Base-by-base conservation (phyloP, 2,329 filamentous ascomycete genomes). In the Xylariaceae sp. region DNA sequence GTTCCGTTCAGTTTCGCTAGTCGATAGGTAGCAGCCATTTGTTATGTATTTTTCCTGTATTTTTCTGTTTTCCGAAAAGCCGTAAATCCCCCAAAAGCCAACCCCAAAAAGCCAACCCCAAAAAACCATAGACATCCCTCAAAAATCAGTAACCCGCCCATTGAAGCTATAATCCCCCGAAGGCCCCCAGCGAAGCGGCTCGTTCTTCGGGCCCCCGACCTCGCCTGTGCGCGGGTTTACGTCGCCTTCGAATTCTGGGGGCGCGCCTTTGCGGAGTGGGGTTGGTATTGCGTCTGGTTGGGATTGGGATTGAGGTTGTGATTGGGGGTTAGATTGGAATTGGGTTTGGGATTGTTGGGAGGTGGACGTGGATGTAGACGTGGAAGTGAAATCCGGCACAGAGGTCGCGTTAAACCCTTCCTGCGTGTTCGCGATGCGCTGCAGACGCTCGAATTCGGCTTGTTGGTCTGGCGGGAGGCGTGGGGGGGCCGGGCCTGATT, bases 151-250 rank as follows among this genome's bases (percentile, higher is more conserved):
- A 51, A 95, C 92, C 59, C 92, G 78, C 44, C 94, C 94, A 71
- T 96, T 96, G 71, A 89, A 99, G 70, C 90, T 96, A 87, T 92
- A 99, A 65, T 86, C 83, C 1, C 89, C 86, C 0, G 65, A 69
- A 16, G 79, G 76, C 0, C 91, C 91, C 92, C 92, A 96, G 64
- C 92, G 76, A 68, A 97, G 68, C 48, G 94, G 94, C 73, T 99
- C 92, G 68, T 95, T 97, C 84, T 97, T 99, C 5, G 94, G 94
- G 1, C 94, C 94, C 5, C 94, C 94, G 10, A 96, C 84, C 78
- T 99, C 94, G 21, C 94, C 94, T 1, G 94, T 99, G 77, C 86
- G 87, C 2, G 94, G 94, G 71, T 99, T 97, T 51, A 78, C 80
- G 50, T 97, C 92, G 54, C 94, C 94, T 62, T 92, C 85, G 65